Evolutionary conservation across 768 basidiomycete genomes (phyloP), one percentile per base, ranked within the genome.

Genomic region (Mrakia gelida): DNA sequence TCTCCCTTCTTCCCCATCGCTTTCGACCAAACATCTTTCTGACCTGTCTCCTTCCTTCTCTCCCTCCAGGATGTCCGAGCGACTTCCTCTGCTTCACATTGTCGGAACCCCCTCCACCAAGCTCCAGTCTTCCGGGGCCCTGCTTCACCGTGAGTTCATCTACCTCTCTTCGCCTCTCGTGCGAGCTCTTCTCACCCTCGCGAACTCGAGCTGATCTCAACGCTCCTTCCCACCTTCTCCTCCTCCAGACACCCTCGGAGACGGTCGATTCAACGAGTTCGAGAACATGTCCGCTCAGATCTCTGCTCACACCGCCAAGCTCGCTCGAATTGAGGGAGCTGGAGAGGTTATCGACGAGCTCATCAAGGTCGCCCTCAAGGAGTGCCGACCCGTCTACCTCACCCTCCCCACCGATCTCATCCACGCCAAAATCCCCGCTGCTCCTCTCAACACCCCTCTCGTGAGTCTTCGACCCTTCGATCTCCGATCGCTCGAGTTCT

Each of bases 51-150:
- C 59, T 15, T 59, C 15, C 16, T 38, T 11, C 41, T 43, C 45
- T 16, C 73, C 15, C 21, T 11, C 30, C 45, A 91, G 91, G 91
- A 23, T 75, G 78, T 52, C 93, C 62, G 94, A 97, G 84, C 92
- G 93, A 86, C 90, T 98, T 6, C 95, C 95, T 13, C 88, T 96
- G 1, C 86, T 98, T 18, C 95, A 96, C 81, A 88, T 98, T 73
- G 95, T 91, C 43, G 94, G 95, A 62, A 89, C 89, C 0, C 94
- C 94, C 0, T 91, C 88, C 81, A 92, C 91, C 6, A 81, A 84
- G 18, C 90, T 94, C 80, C 91, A 93, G 81, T 90, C 76, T 23
- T 75, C 85, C 34, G 89, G 88, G 72, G 91, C 92, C 6, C 86
- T 94, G 83, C 87, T 96, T 41, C 94, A 95, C 81, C 94, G 71